These are phyloP conservation scores for Saccharomycodes ludwigii DNA, from an alignment of 805 yeast genomes.

Conservation along the genomic window DNA sequence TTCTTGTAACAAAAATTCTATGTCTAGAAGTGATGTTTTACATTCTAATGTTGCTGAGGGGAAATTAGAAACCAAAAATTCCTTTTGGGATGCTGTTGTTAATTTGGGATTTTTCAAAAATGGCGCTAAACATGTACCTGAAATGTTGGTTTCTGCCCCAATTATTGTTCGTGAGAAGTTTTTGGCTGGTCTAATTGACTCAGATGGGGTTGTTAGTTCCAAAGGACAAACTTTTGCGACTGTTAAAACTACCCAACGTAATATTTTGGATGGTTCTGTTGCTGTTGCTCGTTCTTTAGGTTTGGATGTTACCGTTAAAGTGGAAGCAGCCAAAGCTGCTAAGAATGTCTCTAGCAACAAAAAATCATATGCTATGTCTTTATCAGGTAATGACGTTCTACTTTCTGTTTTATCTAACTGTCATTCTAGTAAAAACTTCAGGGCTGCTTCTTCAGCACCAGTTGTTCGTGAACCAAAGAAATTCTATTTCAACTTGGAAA, in stretches of 20 bases:
- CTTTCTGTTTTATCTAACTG: constrained; percentile 14
- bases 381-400: constrained; percentile 15
- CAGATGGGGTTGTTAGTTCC: constrained; percentile 24
- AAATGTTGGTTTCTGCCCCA: constrained; percentile 23
- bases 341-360: constrained; percentile 9
- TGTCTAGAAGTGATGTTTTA: constrained; percentile 1
- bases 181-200: constrained; percentile 33
- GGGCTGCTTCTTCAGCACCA: constrained; percentile 7
- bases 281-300: constrained; percentile 33
- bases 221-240: constrained; percentile 16
- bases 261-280: constrained; percentile 26
- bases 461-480: constrained; percentile 15
- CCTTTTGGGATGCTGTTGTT: constrained; percentile 21
- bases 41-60: constrained; percentile 12
- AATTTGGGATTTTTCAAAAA: constrained; percentile 14
- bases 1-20: constrained; percentile 2
- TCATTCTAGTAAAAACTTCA: constrained; percentile 4
- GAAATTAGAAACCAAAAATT: constrained; percentile 14
- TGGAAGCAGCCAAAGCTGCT: constrained; percentile 15
- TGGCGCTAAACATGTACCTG: constrained; percentile 25
- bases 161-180: constrained; percentile 31
- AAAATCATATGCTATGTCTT: constrained; percentile 9
- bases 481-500: constrained; percentile 22
- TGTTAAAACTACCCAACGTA: constrained; percentile 21
- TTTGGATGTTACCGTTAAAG: constrained; percentile 23